Conservation (phyloP, 257 asterid genomes). For the Datura wrightii region DNA sequence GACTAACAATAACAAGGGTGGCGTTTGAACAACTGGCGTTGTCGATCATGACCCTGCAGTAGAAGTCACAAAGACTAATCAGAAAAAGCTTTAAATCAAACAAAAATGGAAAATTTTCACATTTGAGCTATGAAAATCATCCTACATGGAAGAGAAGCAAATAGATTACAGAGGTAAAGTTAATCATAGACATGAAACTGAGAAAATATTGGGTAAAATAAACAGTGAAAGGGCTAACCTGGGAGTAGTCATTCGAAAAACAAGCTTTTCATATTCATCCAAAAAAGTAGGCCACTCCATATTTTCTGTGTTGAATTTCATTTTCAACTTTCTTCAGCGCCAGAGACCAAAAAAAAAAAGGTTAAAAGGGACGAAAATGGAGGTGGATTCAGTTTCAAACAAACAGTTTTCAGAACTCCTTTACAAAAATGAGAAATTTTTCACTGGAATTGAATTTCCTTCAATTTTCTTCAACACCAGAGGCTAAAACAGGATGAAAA, state of each 20-base stretch:
- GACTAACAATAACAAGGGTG: constrained; percentile 76
- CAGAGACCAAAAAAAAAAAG: background rate
- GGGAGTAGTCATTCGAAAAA: constrained; percentile 84
- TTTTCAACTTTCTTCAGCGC: background rate
- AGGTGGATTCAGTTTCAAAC: no score
- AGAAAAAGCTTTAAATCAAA: background rate
- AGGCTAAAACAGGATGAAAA: background rate
- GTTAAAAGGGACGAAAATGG: background rate
- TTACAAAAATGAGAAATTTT: no score
- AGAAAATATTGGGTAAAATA: background rate
- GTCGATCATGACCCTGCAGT: constrained; percentile 89
- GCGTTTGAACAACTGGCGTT: constrained; percentile 76
- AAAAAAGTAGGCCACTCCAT: constrained; percentile 80
- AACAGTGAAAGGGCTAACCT: constrained; percentile 53
- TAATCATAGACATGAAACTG: no score
- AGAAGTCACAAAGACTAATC: constrained; percentile 38
- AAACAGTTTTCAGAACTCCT: background rate
- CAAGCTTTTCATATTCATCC: constrained; percentile 94
- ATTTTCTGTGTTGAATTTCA: constrained; percentile 7
- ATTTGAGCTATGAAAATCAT: background rate
- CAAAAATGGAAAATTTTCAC: background rate
- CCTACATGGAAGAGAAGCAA: no score
- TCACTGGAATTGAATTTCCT: background rate
- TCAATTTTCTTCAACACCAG: background rate
- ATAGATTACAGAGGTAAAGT: no score